Evolutionary conservation across 768 basidiomycete genomes (phyloP), one percentile per base, ranked within the genome.

Genomic region (Leccinum boreale): DNA sequence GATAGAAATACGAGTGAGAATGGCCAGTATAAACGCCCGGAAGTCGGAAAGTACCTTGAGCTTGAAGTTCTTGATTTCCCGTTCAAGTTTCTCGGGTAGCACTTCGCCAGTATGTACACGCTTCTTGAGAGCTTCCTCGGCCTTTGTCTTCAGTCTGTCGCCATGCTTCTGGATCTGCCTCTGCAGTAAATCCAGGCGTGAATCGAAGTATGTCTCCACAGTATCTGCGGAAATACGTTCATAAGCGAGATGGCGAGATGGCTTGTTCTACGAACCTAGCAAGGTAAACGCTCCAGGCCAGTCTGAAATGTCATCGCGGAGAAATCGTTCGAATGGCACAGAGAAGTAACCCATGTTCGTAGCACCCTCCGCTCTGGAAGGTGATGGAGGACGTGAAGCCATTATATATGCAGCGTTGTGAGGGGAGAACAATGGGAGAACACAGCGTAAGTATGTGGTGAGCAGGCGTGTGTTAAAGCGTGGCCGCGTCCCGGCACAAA

Each of bases 161-260:
- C 90, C 85, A 67, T 94, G 93, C 56, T 89, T 94, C 72, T 91
- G 89, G 28, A 96, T 80, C 57, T 85, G 85, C 44, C 94, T 85
- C 70, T 96, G 90, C 4, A 91, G 73, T 15, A 92, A 79, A 69
- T 91, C 90, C 61, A 91, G 77, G 69, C 90, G 87, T 1, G 94
- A 93, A 75, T 98, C 94, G 70, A 94, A 96, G 69, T 89, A 97
- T 0, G 94, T 97, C 74, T 97, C 94, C 71, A 94, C 78, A 9
- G 94, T 96, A 73, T 97, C 94, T 95, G 66, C 12, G 6, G 5
- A 19, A 24, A 47, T 21, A 7, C 36, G n/a, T 53, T 58, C 26
- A 50, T 53, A 8, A 53, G 44, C 1, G 45, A 12, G 6, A 10
- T 17, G 15, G 23, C 50, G 21, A 17, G 23, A 15, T 24, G 57